Evolutionary conservation across 2,329 filamentous ascomycete genomes (phyloP).

Genomic region (Fusarium floridanum): DNA sequence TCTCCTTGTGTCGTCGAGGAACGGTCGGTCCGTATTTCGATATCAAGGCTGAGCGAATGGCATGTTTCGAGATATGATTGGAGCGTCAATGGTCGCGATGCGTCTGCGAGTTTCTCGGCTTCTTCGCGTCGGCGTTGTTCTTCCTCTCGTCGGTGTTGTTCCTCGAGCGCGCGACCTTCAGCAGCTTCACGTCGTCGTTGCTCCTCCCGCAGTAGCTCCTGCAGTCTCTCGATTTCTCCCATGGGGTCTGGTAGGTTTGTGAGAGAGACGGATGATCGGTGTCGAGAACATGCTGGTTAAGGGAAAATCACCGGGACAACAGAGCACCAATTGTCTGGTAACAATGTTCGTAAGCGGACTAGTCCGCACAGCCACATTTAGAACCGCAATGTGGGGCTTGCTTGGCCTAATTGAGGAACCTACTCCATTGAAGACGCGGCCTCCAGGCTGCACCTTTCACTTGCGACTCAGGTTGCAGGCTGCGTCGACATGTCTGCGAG

Average conservation of each 20-base stretch:
- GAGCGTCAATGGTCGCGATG: conserved; percentile 40
- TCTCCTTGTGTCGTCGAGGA: conserved; percentile 51
- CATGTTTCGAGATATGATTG: conserved; percentile 50
- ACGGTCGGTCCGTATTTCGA: conserved; percentile 49
- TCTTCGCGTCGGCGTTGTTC: no score
- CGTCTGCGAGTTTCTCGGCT: not conserved
- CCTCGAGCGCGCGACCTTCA: no score
- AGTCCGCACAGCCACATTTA: not conserved
- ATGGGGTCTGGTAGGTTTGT: not conserved
- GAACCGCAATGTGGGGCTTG: not conserved
- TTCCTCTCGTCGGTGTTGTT: no score
- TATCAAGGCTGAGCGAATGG: conserved; percentile 48
- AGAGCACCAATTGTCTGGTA: not conserved
- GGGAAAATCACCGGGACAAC: not conserved
- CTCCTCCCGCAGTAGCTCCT: not conserved
- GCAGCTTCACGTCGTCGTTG: not conserved
- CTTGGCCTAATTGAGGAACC: not conserved
- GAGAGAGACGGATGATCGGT: not conserved
- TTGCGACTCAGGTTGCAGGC: not conserved
- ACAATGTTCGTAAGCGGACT: not conserved
- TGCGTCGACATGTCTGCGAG: not conserved
- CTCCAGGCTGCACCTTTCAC: not conserved
- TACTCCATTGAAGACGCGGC: not conserved
- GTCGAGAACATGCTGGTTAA: not conserved
- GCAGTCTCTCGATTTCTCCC: conserved; percentile 12